Evolutionary conservation across 495 filamentous ascomycete species (phyloP).

Genomic region (Schizothecium vesticola): DNA sequence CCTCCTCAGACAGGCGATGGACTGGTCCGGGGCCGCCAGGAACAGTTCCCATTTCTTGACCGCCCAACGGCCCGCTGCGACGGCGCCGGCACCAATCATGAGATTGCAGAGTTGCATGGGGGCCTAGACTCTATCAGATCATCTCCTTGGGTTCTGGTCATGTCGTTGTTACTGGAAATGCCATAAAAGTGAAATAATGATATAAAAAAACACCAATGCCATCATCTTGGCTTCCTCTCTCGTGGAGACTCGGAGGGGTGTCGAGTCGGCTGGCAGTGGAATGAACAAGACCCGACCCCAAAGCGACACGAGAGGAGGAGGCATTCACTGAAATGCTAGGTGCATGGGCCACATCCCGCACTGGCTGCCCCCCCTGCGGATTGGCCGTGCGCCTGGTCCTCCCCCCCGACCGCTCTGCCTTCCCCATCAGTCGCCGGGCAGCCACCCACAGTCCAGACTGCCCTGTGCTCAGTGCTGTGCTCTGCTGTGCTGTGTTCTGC

Average conservation of each 20-base stretch:
- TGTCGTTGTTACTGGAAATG: background rate
- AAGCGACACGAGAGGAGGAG: no score
- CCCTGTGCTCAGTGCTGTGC: background rate
- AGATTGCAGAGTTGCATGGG: slow-evolving; percentile 26
- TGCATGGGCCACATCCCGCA: background rate
- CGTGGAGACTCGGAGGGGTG: background rate
- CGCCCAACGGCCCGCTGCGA: background rate
- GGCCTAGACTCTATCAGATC: no score
- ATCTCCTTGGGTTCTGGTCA: background rate
- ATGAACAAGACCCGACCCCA: no score
- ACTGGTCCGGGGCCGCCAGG: background rate
- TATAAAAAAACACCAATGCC: no score
- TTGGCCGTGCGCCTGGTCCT: slow-evolving; percentile 14
- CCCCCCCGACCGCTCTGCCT: slow-evolving; percentile 8
- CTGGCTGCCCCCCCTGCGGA: slow-evolving; percentile 1
- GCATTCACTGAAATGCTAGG: background rate
- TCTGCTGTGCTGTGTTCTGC: no score
- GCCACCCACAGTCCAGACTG: background rate
- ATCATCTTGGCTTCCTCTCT: background rate
- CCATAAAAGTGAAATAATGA: background rate
- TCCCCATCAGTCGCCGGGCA: slow-evolving; percentile 1
- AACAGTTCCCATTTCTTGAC: background rate
- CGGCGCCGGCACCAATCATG: slow-evolving; percentile 10
- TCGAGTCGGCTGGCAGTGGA: background rate
- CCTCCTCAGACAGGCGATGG: background rate